Base-by-base conservation (phyloP, 768 basidiomycete species). In the Suillus fuscotomentosus region DNA sequence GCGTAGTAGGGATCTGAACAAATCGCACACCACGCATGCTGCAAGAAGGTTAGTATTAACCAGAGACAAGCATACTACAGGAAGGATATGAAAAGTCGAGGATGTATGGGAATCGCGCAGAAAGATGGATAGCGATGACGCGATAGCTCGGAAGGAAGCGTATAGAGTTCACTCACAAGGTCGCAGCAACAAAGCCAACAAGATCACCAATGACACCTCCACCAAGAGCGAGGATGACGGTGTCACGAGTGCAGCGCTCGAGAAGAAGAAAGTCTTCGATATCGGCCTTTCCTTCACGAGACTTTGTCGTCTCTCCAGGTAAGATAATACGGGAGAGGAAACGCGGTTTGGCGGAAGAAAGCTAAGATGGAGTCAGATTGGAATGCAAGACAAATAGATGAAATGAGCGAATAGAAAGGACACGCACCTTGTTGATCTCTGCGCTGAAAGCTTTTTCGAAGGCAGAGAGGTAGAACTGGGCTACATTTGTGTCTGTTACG, bases 1-100 rank as follows among this genome's bases (percentile, higher is more conserved):
- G 82, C 0, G 96, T 97, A 0, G 97, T 98, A 0, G 97, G 97
- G 62, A 99, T 92, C 79, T 99, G 97, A 24, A 94, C 89, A 77
- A 97, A 92, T 63, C 91, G 92, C 27, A 99, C 87, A 8, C 97
- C 97, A 61, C 97, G 91, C 97, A 99, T 99, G 80, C 95, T 97
- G 67, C 51, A 48, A 27, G 43, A 17, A 24, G n/a, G 43, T 62
- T 6, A 65, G 70, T 38, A 68, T 63, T 39, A 14, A 24, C 6
- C 1, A 10, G 15, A 34, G 55, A 3, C 20, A 10, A 45, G 17
- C 42, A 0, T 2, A 1, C 9, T 1, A 31, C 17, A 8, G 2
- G 0, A 39, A 34, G 1, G 0, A 72, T 22, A 64, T 62, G 64
- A 67, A 60, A 56, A 15, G 60, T 17, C 20, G 20, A 54, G 20